A percentile compares a stretch with the other conserved stretches of the same genome.
phyloP scores from a whole-genome alignment of 805 yeast species.

The Starmerella sp. region DNA sequence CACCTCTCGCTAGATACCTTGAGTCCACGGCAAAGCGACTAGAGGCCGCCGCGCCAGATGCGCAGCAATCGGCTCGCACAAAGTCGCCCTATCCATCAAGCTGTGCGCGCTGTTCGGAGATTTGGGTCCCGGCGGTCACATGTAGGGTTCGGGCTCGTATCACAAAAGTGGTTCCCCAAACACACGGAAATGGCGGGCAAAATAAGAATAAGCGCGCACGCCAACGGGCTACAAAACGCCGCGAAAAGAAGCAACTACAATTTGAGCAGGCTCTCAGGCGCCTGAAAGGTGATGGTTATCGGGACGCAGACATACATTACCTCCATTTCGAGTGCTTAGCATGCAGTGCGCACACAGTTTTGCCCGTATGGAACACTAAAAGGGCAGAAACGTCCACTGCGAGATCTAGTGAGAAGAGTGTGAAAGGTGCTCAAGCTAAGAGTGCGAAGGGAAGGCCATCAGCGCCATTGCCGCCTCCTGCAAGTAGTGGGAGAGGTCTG shows the following conservation, averaged over 20 bases:
- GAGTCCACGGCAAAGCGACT: not conserved
- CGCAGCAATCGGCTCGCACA: not conserved
- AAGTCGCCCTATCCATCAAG: not conserved
- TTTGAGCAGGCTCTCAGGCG: not conserved
- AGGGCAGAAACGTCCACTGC: not conserved
- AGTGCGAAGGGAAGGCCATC: not conserved
- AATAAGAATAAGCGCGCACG: conserved; percentile 3
- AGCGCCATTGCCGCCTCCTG: not conserved
- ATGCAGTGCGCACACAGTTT: not conserved
- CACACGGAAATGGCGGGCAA: not conserved
- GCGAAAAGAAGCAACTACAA: not conserved
- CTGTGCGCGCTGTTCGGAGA: not conserved
- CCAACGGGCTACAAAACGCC: not conserved
- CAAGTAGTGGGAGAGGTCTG: not conserved
- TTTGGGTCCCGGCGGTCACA: conserved; percentile 3
- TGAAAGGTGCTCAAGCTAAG: not conserved
- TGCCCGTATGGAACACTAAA: not conserved
- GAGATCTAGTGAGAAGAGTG: not conserved
- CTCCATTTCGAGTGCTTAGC: not conserved
- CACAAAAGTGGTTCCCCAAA: not conserved
- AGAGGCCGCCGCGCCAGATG: not conserved
- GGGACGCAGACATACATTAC: not conserved
- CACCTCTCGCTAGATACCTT: not conserved
- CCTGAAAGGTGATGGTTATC: not conserved
- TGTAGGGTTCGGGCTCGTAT: not conserved